phyloP scores from a whole-genome alignment of 1,284 basidiomycete species.

The Cryptococcus deneoformans region DNA sequence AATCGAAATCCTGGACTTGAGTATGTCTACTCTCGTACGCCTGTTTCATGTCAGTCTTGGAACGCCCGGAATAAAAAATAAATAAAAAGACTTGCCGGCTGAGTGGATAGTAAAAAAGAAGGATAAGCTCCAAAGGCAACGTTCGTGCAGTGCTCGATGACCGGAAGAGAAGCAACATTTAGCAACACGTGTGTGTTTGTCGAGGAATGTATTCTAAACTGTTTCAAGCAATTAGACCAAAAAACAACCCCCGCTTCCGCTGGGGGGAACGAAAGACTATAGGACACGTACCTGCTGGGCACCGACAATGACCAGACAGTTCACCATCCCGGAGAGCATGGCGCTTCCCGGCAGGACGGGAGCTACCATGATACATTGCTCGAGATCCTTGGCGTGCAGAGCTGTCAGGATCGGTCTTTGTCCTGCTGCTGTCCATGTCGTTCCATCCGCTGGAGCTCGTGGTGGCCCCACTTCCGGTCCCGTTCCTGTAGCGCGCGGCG shows the following conservation, averaged over 20 bases:
- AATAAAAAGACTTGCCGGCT: neutral
- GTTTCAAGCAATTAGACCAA: neutral
- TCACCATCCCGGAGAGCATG: constrained; percentile 60
- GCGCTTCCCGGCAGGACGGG: constrained; percentile 65
- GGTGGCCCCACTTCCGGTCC: too few species aligned
- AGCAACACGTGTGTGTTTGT: constrained; percentile 61
- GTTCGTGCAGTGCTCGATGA: constrained; percentile 66
- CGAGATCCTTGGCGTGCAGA: constrained; percentile 61
- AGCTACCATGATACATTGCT: constrained; percentile 60
- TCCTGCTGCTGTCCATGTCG: neutral
- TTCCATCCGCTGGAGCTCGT: neutral
- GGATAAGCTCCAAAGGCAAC: constrained; percentile 65
- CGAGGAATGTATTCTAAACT: constrained; percentile 80
- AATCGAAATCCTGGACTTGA: constrained; percentile 73
- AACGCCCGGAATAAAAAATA: too few species aligned
- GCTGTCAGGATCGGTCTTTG: constrained; percentile 35
- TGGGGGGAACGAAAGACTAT: neutral
- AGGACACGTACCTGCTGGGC: constrained; percentile 66
- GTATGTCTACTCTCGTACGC: constrained; percentile 27
- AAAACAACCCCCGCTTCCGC: neutral
- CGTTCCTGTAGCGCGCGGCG: constrained; percentile 18
- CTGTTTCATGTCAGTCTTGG: neutral
- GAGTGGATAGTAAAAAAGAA: neutral
- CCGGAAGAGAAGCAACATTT: constrained; percentile 62
- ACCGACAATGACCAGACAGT: constrained; percentile 63